Conservation (phyloP, 495 filamentous ascomycete genomes). For the Acidomyces sp. region DNA sequence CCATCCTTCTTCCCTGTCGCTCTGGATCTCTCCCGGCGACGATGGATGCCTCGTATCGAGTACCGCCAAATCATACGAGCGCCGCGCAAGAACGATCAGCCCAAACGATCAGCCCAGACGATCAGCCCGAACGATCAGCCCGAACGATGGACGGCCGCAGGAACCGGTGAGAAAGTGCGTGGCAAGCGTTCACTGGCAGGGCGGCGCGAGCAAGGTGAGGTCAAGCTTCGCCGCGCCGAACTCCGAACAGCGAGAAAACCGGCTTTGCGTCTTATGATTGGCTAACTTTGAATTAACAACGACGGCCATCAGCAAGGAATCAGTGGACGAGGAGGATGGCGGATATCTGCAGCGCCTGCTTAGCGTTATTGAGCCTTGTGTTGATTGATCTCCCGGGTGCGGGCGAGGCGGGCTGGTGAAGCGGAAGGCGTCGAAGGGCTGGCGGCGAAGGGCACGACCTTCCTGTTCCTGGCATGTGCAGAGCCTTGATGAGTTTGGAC, state of each 20-base stretch:
- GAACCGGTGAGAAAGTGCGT: neutral
- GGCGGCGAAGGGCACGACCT: too few relatives aligned
- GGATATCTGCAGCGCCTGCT: neutral
- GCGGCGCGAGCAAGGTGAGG: neutral
- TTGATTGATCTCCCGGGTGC: too few relatives aligned
- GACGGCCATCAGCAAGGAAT: neutral
- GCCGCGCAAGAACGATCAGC: neutral
- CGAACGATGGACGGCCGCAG: neutral
- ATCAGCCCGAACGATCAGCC: conserved; percentile 1
- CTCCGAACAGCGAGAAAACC: too few relatives aligned
- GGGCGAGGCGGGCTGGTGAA: too few relatives aligned
- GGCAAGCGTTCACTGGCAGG: conserved; percentile 5
- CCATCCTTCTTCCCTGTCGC: neutral
- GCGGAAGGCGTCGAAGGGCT: too few relatives aligned
- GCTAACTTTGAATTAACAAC: neutral
- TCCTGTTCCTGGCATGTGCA: neutral
- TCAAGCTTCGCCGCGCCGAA: conserved; percentile 1
- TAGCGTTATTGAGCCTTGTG: neutral
- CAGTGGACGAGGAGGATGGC: neutral
- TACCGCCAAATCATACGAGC: too few relatives aligned
- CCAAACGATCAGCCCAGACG: neutral
- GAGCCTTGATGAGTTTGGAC: too few relatives aligned
- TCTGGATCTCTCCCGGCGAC: too few relatives aligned
- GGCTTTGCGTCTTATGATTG: neutral
- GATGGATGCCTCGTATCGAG: too few relatives aligned